phyloP scores from a whole-genome alignment of 176 grass and related monocot genomes.

The Oryza coarctata region DNA sequence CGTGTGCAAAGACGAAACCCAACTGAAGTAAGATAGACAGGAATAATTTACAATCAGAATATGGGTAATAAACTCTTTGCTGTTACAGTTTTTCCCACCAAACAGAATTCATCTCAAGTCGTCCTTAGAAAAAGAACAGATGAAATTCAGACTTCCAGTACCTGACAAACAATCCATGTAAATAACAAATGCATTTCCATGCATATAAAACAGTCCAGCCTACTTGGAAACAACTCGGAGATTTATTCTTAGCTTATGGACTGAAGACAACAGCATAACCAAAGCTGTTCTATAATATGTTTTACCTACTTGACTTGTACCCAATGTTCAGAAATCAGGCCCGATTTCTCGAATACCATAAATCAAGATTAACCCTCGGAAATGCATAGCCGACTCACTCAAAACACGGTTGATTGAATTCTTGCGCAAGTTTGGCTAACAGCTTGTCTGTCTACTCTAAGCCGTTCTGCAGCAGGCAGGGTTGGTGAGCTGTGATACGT shows the following conservation, averaged over 20 bases:
- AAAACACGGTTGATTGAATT: background rate
- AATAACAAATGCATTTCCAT: background rate
- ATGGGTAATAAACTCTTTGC: background rate
- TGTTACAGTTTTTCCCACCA: slow-evolving; percentile 29
- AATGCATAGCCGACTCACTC: background rate
- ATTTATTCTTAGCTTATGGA: background rate
- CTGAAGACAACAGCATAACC: background rate
- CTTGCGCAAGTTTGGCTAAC: slow-evolving; percentile 31
- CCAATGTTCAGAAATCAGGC: background rate
- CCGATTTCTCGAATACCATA: background rate
- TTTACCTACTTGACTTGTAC: background rate
- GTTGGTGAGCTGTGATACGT: slow-evolving; percentile 29
- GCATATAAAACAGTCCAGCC: background rate
- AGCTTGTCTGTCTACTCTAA: background rate
- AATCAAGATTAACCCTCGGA: background rate
- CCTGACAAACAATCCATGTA: background rate
- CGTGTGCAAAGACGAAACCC: slow-evolving; percentile 22
- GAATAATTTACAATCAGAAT: background rate
- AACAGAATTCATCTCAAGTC: background rate
- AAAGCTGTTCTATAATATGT: background rate
- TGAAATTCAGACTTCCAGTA: background rate
- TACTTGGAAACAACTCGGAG: background rate
- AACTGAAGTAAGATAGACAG: background rate
- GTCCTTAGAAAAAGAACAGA: background rate
- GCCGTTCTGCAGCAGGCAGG: background rate